Conservation (phyloP, 257 asterid genomes). For the Solanum peruvianum region DNA sequence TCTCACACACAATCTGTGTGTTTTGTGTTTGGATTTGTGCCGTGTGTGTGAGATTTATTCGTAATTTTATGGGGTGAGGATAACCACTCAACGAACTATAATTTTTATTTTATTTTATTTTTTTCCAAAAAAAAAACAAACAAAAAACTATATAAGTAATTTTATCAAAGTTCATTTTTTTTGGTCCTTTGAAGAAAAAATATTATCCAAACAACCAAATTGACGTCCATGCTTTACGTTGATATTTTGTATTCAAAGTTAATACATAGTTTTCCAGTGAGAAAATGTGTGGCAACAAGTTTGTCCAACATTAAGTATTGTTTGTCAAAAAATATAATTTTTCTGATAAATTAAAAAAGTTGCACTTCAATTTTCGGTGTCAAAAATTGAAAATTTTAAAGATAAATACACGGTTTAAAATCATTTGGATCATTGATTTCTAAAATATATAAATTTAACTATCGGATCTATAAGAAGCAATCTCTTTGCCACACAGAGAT, state of each 20-base stretch:
- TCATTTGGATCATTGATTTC: background rate
- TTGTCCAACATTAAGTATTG: background rate
- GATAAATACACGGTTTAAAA: too few relatives aligned
- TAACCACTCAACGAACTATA: background rate
- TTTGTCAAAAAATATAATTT: too few relatives aligned
- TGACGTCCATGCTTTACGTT: too few relatives aligned
- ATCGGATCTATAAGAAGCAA: background rate
- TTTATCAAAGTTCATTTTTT: background rate
- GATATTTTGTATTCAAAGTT: background rate
- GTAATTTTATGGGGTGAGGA: background rate
- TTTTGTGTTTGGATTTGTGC: background rate
- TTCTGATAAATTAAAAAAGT: too few relatives aligned
- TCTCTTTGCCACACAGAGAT: fast-evolving
- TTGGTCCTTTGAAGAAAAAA: background rate
- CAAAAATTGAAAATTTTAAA: background rate
- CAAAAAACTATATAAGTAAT: background rate
- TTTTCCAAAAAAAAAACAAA: background rate
- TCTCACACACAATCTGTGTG: background rate
- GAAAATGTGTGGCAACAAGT: background rate
- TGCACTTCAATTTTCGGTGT: background rate
- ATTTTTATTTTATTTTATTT: background rate
- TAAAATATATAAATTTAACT: background rate
- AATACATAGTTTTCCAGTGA: background rate
- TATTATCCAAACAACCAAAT: background rate
- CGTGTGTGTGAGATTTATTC: background rate